These are phyloP conservation scores for Parastagonospora avenae DNA, from an alignment of 2,329 filamentous ascomycete genomes.

Conservation along the genomic window DNA sequence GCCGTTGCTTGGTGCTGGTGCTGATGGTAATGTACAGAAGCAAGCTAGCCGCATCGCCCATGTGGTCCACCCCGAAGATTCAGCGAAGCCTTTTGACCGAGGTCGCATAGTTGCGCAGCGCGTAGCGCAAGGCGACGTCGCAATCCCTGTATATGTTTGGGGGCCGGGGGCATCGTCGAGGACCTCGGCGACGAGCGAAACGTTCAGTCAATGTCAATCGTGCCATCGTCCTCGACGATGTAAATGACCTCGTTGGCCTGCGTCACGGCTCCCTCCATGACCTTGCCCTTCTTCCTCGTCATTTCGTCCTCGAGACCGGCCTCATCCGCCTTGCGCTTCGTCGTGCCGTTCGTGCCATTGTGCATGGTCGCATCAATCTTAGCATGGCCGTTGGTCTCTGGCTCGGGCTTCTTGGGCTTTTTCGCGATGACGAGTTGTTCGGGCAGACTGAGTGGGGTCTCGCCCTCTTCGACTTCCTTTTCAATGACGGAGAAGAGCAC, in stretches of 20 bases:
- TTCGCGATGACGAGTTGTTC: slow-evolving; percentile 54
- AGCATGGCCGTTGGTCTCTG: slow-evolving; percentile 36
- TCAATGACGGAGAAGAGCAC: slow-evolving; percentile 73
- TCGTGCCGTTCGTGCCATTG: slow-evolving; percentile 12
- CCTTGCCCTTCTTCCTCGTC: slow-evolving; percentile 48
- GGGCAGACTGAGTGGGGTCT: slow-evolving; percentile 61
- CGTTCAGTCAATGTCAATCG: slow-evolving; percentile 43
- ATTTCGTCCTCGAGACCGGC: slow-evolving; percentile 46
- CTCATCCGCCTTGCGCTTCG: slow-evolving; percentile 54
- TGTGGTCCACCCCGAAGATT: not conserved
- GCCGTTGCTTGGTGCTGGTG: not conserved
- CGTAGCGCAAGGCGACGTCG: no score
- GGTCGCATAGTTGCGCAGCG: no score
- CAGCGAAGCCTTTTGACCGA: no score
- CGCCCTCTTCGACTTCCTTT: slow-evolving; percentile 51
- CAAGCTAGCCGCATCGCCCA: not conserved
- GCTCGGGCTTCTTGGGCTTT: slow-evolving; percentile 48
- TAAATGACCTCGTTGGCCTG: slow-evolving; percentile 40
- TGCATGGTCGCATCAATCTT: slow-evolving; percentile 2
- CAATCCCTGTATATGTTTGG: no score
- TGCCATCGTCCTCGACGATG: slow-evolving; percentile 43
- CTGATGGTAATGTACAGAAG: not conserved
- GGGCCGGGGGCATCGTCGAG: no score
- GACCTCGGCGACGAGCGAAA: no score
- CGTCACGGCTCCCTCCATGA: slow-evolving; percentile 34